Evolutionary conservation across 2,329 filamentous ascomycete species (phyloP).

Genomic region (Diaporthe ilicicola): DNA sequence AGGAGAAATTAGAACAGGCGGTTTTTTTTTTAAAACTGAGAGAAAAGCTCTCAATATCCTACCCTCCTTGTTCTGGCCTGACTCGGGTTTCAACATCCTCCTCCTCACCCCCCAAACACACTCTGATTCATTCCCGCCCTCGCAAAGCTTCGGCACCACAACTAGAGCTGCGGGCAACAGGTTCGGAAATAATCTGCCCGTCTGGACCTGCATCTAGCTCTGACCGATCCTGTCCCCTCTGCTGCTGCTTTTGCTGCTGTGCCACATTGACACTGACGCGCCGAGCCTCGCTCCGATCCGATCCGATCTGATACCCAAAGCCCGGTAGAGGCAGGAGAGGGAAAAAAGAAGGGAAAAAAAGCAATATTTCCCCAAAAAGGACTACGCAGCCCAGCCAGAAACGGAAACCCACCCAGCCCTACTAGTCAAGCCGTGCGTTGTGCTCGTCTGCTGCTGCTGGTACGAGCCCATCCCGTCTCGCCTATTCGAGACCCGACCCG

Average conservation of each 20-base stretch:
- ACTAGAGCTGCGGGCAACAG: not conserved
- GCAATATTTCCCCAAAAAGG: not conserved
- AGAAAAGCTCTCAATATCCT: not conserved
- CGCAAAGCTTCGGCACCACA: not conserved
- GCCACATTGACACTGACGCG: conserved; percentile 23
- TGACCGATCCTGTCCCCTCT: conserved; percentile 8
- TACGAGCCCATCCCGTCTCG: not conserved
- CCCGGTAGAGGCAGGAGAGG: not conserved
- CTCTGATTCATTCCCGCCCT: conserved; percentile 30
- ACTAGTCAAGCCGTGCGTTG: conserved; percentile 20
- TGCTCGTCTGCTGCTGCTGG: not conserved
- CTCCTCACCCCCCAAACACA: not conserved
- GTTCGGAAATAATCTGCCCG: conserved; percentile 11
- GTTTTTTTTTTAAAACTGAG: not conserved
- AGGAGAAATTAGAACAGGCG: conserved; percentile 6
- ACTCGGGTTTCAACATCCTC: conserved; percentile 23
- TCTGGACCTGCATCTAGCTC: not conserved
- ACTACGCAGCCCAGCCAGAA: conserved; percentile 26
- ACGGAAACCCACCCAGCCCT: conserved; percentile 20
- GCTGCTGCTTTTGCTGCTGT: conserved; percentile 25
- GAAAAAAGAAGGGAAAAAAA: not conserved
- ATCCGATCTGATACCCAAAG: not conserved
- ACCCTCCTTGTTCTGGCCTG: not conserved
- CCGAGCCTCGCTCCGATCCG: conserved; percentile 28
- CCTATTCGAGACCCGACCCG: not conserved